Percentiles rank a stretch among this genome's conserved stretches.
phyloP scores from a whole-genome alignment of 2,329 filamentous ascomycete species.

The Elsinoe fawcettii region DNA sequence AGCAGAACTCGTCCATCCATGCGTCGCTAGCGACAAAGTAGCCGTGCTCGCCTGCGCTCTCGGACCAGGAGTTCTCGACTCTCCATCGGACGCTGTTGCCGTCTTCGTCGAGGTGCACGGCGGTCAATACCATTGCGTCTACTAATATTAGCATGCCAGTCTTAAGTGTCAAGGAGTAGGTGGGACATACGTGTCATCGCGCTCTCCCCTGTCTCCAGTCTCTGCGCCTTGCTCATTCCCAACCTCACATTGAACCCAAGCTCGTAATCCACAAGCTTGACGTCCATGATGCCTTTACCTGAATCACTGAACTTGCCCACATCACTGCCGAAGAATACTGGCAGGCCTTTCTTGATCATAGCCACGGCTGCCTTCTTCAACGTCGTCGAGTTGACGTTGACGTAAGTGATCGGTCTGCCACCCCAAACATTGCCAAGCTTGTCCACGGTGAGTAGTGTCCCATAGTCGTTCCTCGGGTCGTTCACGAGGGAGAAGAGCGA shows the following conservation, averaged over 20 bases:
- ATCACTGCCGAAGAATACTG: conserved; percentile 83
- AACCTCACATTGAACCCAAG: conserved; percentile 74
- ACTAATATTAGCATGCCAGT: neutral
- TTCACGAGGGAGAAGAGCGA: conserved; percentile 74
- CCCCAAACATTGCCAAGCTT: conserved; percentile 75
- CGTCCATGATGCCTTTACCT: conserved; percentile 68
- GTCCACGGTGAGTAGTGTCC: conserved; percentile 65
- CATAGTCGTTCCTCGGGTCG: conserved; percentile 70
- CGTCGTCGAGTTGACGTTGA: conserved; percentile 68
- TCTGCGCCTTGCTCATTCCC: conserved; percentile 66
- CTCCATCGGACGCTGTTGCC: conserved; percentile 68
- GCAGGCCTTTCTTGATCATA: conserved; percentile 70
- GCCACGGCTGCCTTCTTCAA: conserved; percentile 67
- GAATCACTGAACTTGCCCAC: conserved; percentile 74
- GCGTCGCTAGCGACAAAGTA: conserved; percentile 85
- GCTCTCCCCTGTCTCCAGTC: conserved; percentile 65
- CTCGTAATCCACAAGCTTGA: conserved; percentile 66
- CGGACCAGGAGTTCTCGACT: conserved; percentile 81
- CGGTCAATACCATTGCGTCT: conserved; percentile 82
- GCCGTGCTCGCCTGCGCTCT: conserved; percentile 59
- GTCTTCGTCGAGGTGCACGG: conserved; percentile 64
- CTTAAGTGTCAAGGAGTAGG: neutral
- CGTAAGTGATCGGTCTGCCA: conserved; percentile 66
- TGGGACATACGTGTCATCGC: conserved; percentile 59
- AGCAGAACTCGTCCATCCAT: conserved; percentile 60